phyloP scores from a whole-genome alignment of 1,284 basidiomycete species.

The Testicularia cyperi region DNA sequence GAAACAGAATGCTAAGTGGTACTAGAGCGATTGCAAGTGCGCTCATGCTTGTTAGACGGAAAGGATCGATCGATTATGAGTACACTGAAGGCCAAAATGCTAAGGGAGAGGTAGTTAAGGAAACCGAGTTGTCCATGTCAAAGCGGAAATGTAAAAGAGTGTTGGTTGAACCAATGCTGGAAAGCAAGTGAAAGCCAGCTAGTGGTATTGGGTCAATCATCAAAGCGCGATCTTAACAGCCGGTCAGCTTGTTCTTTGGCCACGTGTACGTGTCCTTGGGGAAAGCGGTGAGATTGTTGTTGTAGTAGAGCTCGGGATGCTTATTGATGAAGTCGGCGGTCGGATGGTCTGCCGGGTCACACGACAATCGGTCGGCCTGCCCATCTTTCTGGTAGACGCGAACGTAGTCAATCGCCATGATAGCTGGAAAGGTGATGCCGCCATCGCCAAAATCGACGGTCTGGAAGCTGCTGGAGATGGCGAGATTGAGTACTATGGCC shows the following conservation, averaged over 20 bases:
- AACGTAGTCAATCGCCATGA: constrained; percentile 49
- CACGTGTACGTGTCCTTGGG: constrained; percentile 33
- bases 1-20: no score
- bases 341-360: constrained; percentile 54
- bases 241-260: constrained; percentile 50
- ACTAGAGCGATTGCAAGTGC: no score
- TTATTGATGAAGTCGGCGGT: constrained; percentile 54
- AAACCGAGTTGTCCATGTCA: no score
- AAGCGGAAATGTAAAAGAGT: no score
- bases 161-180: no score
- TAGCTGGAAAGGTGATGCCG: constrained; percentile 43
- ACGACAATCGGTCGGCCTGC: constrained; percentile 30
- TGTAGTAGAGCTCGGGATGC: constrained; percentile 50
- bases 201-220: no score
- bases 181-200: no score
- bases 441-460: constrained; percentile 35
- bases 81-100: no score
- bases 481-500: constrained; percentile 54
- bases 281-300: constrained; percentile 53
- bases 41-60: no score
- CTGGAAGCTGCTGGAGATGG: constrained; percentile 55
- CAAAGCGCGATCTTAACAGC: no score
- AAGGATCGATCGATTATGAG: no score
- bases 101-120: no score
- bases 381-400: constrained; percentile 54